Conservation (phyloP, 208 protist species). For the Leptomonas seymouri region DNA sequence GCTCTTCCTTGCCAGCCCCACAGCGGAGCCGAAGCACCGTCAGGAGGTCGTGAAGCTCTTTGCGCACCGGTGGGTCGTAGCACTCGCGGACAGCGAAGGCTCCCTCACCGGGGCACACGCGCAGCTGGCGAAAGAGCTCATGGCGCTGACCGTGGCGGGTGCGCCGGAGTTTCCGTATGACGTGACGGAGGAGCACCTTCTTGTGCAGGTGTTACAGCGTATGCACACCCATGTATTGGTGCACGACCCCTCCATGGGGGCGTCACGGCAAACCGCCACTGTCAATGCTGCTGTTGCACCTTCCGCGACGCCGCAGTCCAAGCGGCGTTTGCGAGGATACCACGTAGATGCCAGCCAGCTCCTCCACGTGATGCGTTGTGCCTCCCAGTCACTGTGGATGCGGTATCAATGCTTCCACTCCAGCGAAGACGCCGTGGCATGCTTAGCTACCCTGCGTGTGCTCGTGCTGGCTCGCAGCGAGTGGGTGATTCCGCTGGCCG, state of each 20-base stretch:
- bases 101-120: constrained; percentile 34
- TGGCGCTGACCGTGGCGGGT: constrained; percentile 41
- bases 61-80: constrained; percentile 64
- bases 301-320: constrained; percentile 3
- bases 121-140: constrained; percentile 58
- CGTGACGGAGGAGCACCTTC: constrained; percentile 41
- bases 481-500: constrained; percentile 70
- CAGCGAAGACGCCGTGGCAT: constrained; percentile 46
- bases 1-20: constrained; percentile 37
- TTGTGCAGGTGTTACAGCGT: constrained; percentile 63
- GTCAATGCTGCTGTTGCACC: neutral
- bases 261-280: neutral
- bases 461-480: constrained; percentile 49
- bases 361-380: constrained; percentile 54
- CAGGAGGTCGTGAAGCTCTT: constrained; percentile 65
- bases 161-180: constrained; percentile 69
- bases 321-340: constrained; percentile 28
- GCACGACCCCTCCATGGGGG: constrained; percentile 13
- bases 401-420: constrained; percentile 50
- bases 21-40: constrained; percentile 34
- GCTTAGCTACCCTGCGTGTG: constrained; percentile 57
- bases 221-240: constrained; percentile 39
- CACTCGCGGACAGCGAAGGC: constrained; percentile 37
- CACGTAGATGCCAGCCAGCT: constrained; percentile 47
- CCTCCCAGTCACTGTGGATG: constrained; percentile 62